Base-by-base conservation (phyloP, 192 early-diverging fungal species). In the Linnemannia hyalina region DNA sequence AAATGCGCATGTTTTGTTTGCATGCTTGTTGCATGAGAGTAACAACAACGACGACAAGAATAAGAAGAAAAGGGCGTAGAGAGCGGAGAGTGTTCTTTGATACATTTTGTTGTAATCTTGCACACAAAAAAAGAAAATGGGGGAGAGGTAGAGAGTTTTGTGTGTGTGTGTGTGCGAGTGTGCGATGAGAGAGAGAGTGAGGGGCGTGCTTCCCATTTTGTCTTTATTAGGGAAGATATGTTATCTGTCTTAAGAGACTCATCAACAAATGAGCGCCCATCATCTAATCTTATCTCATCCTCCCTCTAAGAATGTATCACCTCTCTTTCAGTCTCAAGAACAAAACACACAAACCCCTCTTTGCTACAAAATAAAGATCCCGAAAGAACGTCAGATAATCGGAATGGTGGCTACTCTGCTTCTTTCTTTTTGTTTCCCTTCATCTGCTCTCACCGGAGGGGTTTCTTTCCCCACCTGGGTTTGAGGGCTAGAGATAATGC, bases 241-340 rank as follows among this genome's bases (percentile, higher is more conserved):
- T 70, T 68, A 49, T 76, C 32, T 20, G 16, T 38, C 75, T 47
- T 52, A 44, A 68, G 16, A 60, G n/a, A 15, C 29, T 68, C 32
- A 55, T 38, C 72, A 74, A 42, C 79, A 68, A 80, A 80, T 80
- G 52, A 69, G 20, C 20, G 23, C 13, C 23, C 60, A 49, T 74
- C 52, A 80, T 80, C 79, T 80, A 74, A 80, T 80, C 79, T 80
- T 80, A 80, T 80, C 79, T 80, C 29, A 10, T 38, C 68, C 44
- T n/a, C 23, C 57, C 60, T 32, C 57, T 0, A 60, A 29, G 29
- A 65, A 32, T 65, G 9, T 4, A 15, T 9, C 10, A 10, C 3
- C 13, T 29, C n/a, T 20, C 47, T 3, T 3, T 49, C 47, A 49
- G 47, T 15, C 15, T 4, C 0, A 4, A 15, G 47, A 49, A 40